Evolutionary conservation across 148 eudicot genomes (phyloP).

Genomic region (Cornus florida): DNA sequence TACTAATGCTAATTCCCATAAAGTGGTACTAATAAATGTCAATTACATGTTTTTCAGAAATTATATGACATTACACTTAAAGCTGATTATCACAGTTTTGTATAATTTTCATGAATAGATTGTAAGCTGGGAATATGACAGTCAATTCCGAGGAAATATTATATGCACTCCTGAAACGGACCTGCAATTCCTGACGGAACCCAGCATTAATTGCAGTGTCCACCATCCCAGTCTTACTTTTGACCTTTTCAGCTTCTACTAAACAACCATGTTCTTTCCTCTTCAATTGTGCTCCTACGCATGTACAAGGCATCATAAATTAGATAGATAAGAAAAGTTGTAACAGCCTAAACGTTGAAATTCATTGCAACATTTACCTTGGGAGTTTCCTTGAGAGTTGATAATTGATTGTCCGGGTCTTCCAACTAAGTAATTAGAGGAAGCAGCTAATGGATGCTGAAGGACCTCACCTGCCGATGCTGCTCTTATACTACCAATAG

Average conservation of each 20-base stretch:
- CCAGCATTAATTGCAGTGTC: constrained; percentile 18
- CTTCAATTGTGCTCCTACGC: constrained; percentile 32
- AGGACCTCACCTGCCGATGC: not conserved
- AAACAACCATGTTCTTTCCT: constrained; percentile 35
- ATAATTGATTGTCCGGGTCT: constrained; percentile 8
- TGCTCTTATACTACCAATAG: constrained; percentile 2
- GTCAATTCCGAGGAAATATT: not conserved
- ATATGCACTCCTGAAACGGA: constrained; percentile 1
- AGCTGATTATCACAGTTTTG: not conserved
- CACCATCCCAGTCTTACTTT: constrained; percentile 17
- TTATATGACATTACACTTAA: not conserved
- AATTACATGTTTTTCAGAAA: no score
- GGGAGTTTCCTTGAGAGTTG: constrained; percentile 17
- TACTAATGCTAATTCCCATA: not conserved
- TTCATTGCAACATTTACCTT: constrained; percentile 16
- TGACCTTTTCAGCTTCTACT: constrained; percentile 37
- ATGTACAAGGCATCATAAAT: constrained; percentile 6
- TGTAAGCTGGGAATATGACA: not conserved
- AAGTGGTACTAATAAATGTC: not conserved
- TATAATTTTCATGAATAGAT: not conserved
- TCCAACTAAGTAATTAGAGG: constrained; percentile 4
- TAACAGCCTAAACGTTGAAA: not conserved
- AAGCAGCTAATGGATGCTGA: constrained; percentile 14
- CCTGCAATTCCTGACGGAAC: constrained; percentile 28
- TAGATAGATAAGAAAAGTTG: constrained; percentile 2